A percentile compares a stretch with the other conserved stretches of the same genome.
These are phyloP conservation scores for Lentinula novae-zelandiae DNA, from an alignment of 1,284 basidiomycete genomes.

Conservation along the genomic window DNA sequence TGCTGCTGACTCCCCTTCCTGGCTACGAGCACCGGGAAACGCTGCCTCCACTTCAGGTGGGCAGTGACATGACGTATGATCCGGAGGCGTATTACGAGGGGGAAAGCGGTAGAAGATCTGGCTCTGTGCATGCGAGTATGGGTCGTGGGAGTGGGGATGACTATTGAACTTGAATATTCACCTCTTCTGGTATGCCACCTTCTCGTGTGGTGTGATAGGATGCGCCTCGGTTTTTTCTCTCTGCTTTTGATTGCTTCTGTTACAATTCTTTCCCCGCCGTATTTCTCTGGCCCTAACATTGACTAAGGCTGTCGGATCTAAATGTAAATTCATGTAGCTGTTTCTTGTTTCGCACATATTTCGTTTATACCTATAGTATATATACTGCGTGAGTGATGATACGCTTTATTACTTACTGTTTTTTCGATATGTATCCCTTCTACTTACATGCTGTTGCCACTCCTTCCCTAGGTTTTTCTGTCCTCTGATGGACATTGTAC, in stretches of 20 bases:
- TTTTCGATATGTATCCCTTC: not conserved
- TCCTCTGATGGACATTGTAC: slow-evolving; percentile 1
- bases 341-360: not conserved
- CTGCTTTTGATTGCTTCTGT: not conserved
- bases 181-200: not conserved
- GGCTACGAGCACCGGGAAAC: slow-evolving; percentile 32
- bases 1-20: slow-evolving; percentile 46
- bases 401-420: slow-evolving; percentile 4
- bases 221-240: not conserved
- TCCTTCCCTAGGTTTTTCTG: not conserved
- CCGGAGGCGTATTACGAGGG: slow-evolving; percentile 30
- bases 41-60: slow-evolving; percentile 10
- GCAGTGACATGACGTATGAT: slow-evolving; percentile 12
- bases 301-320: not conserved
- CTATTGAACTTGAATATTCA: slow-evolving; percentile 19
- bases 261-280: not conserved
- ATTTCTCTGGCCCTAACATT: not conserved
- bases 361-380: slow-evolving; percentile 1
- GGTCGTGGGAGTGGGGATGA: slow-evolving; percentile 32
- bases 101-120: slow-evolving; percentile 30
- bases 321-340: not conserved
- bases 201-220: too few relatives aligned
- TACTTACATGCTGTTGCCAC: not conserved
- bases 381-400: not conserved
- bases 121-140: slow-evolving; percentile 35